These are phyloP conservation scores for Globisporangium rhizosaccharum DNA, from an alignment of 352 stramenopile genomes.

Conservation along the genomic window DNA sequence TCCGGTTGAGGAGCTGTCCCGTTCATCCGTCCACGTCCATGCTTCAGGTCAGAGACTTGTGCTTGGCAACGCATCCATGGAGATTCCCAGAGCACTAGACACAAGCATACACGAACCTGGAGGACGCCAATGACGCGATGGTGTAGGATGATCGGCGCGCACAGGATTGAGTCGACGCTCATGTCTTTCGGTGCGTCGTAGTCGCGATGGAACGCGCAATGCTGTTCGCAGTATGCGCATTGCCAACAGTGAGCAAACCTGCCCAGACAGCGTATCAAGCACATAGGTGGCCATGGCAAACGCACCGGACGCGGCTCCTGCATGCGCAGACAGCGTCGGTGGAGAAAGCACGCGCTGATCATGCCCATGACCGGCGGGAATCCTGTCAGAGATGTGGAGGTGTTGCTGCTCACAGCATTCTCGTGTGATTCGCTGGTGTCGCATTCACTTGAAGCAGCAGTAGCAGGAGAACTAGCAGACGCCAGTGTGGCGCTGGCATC, in stretches of 20 bases:
- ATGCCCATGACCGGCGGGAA: constrained; percentile 55
- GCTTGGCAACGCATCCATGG: too few relatives aligned
- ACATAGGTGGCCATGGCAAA: neutral
- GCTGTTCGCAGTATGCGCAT: constrained; percentile 15
- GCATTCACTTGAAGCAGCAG: neutral
- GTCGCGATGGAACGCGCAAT: constrained; percentile 49
- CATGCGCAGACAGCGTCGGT: constrained; percentile 53
- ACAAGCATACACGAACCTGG: constrained; percentile 18
- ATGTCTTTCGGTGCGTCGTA: constrained; percentile 53
- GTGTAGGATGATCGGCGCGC: constrained; percentile 46
- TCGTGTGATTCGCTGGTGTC: neutral
- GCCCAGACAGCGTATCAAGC: too few relatives aligned
- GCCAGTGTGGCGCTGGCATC: neutral
- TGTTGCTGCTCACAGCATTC: neutral
- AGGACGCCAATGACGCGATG: constrained; percentile 54
- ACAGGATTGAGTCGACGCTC: constrained; percentile 48
- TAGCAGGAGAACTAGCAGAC: neutral
- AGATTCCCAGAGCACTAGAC: neutral
- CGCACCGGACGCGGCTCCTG: constrained; percentile 41
- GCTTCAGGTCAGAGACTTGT: too few relatives aligned
- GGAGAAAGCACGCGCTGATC: constrained; percentile 50
- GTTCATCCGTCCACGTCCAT: too few relatives aligned
- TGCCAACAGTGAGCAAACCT: neutral
- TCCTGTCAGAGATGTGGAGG: neutral
- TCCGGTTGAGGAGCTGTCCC: constrained; percentile 42